Evolutionary conservation across 176 grass and related monocot genomes (phyloP).

Genomic region (Musa schizocarpa): DNA sequence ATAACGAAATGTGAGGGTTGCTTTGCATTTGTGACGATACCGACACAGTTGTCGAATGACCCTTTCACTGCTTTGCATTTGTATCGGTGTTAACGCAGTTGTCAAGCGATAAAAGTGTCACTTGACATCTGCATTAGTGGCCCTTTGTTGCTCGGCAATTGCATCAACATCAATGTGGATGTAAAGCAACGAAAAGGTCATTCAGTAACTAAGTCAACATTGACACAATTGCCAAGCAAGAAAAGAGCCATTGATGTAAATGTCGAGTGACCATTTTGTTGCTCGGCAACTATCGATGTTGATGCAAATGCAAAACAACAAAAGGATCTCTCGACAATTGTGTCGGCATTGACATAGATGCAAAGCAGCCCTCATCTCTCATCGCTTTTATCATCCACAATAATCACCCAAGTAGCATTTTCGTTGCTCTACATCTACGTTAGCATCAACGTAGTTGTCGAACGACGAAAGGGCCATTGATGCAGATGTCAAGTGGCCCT

Average conservation of each 20-base stretch:
- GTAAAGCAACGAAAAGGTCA: no score
- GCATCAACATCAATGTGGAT: accelerated
- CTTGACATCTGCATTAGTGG: accelerated
- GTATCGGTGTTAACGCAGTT: accelerated
- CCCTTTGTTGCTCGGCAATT: accelerated
- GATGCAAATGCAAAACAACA: no score
- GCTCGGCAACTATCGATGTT: no score
- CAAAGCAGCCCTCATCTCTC: no score
- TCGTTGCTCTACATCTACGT: accelerated
- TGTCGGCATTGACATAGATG: accelerated
- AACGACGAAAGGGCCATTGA: accelerated
- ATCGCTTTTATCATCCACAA: no score
- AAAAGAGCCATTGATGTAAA: no score
- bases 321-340: no score
- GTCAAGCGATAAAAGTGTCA: accelerated
- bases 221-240: accelerated
- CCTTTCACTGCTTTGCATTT: no score
- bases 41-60: accelerated
- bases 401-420: accelerated
- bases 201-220: accelerated
- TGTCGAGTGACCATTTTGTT: no score
- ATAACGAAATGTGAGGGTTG: no score
- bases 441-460: accelerated
- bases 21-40: accelerated
- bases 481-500: accelerated